Evolutionary conservation across 2,329 filamentous ascomycete species (phyloP).

Genomic region (Neonectria coccinea): DNA sequence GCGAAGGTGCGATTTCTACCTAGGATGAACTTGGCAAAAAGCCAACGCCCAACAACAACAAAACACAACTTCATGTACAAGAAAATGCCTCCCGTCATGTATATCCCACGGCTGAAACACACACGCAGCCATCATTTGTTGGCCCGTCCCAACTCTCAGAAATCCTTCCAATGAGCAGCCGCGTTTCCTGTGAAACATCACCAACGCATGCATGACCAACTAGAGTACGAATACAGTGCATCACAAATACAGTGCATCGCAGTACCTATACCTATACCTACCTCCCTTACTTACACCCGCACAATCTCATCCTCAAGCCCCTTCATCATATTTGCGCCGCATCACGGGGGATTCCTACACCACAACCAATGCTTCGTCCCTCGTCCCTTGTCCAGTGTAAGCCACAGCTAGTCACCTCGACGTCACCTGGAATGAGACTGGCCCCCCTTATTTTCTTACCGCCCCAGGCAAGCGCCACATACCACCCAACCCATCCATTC

Average conservation of each 20-base stretch:
- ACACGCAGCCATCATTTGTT: neutral
- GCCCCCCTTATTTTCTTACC: conserved; percentile 10
- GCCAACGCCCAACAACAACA: neutral
- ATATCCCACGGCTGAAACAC: neutral
- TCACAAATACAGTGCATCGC: neutral
- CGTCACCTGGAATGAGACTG: conserved; percentile 33
- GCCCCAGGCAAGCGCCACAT: conserved; percentile 27
- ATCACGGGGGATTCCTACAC: neutral
- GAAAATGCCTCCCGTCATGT: neutral
- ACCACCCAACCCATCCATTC: conserved; percentile 26
- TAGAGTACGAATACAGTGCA: neutral
- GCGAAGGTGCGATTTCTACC: neutral
- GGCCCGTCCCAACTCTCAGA: neutral
- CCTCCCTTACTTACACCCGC: neutral
- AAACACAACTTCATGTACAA: neutral
- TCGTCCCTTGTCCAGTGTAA: neutral
- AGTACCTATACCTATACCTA: neutral
- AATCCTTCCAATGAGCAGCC: conserved; percentile 4
- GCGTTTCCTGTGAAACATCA: conserved; percentile 13
- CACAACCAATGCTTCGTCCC: neutral
- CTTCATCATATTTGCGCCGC: neutral
- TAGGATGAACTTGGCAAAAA: conserved; percentile 4
- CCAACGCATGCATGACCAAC: conserved; percentile 15
- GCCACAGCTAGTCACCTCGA: conserved; percentile 15
- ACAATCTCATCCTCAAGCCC: neutral